Percentiles rank a stretch among this genome's conserved stretches.
phyloP scores from a whole-genome alignment of 2,329 filamentous ascomycete genomes.

The Madurella mycetomatis region DNA sequence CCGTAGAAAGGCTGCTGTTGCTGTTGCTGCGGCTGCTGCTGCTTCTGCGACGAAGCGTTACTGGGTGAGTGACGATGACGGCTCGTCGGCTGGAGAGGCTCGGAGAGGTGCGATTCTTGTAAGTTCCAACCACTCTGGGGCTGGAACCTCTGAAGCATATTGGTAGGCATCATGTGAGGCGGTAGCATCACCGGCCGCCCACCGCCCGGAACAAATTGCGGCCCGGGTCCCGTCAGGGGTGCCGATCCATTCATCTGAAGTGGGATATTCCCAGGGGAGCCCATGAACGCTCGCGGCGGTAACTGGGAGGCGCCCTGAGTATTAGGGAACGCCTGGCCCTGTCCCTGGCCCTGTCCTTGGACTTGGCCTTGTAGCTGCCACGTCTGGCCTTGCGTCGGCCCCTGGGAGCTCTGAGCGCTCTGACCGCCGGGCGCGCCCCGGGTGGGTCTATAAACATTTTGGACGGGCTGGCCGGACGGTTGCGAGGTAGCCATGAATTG shows the following conservation, averaged over 20 bases:
- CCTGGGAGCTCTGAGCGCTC: conserved; percentile 6
- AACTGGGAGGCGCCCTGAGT: neutral
- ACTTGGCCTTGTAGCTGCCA: conserved; percentile 21
- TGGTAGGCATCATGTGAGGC: conserved; percentile 26
- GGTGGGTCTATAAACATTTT: conserved; percentile 24
- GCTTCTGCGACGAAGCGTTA: conserved; percentile 30
- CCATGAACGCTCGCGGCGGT: conserved; percentile 5
- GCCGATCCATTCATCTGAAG: conserved; percentile 12
- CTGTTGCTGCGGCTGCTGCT: no score
- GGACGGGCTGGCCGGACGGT: conserved; percentile 15
- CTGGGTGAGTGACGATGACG: conserved; percentile 34
- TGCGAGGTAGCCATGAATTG: conserved; percentile 16
- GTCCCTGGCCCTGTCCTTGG: neutral
- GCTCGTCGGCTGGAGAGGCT: conserved; percentile 43
- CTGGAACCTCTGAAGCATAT: conserved; percentile 39
- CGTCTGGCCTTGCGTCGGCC: conserved; percentile 8
- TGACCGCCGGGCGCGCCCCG: conserved; percentile 10
- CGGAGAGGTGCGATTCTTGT: conserved; percentile 50
- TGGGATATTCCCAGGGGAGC: conserved; percentile 12
- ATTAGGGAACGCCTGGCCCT: neutral
- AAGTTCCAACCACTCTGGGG: conserved; percentile 49
- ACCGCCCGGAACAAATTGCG: conserved; percentile 5
- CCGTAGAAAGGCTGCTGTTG: conserved; percentile 34
- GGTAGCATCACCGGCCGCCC: conserved; percentile 15
- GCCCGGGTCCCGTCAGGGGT: conserved; percentile 10